phyloP scores from a whole-genome alignment of 345 rosid genomes.

The Eucalyptus polyanthemos region DNA sequence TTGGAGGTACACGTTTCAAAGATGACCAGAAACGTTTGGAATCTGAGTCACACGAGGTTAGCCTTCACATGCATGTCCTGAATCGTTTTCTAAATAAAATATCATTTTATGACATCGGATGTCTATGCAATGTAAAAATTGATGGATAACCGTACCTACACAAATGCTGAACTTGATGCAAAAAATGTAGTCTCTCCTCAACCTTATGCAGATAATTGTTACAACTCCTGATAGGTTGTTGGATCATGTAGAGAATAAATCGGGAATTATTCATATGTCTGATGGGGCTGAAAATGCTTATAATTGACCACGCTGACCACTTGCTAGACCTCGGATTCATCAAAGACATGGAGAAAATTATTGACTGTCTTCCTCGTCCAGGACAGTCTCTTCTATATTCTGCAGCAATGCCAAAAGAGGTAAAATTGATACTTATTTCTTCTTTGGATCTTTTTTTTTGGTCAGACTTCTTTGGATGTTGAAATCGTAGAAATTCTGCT shows the following conservation, averaged over 20 bases:
- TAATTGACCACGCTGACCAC: slow-evolving; percentile 85
- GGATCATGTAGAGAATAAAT: slow-evolving; percentile 87
- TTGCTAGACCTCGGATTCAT: slow-evolving; percentile 83
- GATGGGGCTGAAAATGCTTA: slow-evolving; percentile 84
- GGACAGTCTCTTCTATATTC: slow-evolving; percentile 86
- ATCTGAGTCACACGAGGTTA: slow-evolving; percentile 77
- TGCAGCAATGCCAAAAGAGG: slow-evolving; percentile 94
- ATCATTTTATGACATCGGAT: background rate
- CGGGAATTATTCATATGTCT: slow-evolving; percentile 64
- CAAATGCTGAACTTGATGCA: background rate
- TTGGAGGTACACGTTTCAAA: slow-evolving; percentile 94
- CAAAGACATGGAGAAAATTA: slow-evolving; percentile 81
- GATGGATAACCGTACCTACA: background rate
- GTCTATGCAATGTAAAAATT: background rate
- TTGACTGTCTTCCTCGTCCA: slow-evolving; percentile 75
- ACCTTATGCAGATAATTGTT: slow-evolving; percentile 46
- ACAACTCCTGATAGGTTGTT: slow-evolving; percentile 90
- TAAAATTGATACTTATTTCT: background rate
- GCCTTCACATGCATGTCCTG: background rate
- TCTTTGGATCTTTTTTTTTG: background rate
- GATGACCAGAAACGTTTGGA: slow-evolving; percentile 75
- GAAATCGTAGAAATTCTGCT: background rate
- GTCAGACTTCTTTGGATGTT: background rate
- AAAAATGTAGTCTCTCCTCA: background rate
- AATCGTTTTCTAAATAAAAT: background rate